Conservation (phyloP, 148 eudicot genomes). For the Vaccinium darrowii region DNA sequence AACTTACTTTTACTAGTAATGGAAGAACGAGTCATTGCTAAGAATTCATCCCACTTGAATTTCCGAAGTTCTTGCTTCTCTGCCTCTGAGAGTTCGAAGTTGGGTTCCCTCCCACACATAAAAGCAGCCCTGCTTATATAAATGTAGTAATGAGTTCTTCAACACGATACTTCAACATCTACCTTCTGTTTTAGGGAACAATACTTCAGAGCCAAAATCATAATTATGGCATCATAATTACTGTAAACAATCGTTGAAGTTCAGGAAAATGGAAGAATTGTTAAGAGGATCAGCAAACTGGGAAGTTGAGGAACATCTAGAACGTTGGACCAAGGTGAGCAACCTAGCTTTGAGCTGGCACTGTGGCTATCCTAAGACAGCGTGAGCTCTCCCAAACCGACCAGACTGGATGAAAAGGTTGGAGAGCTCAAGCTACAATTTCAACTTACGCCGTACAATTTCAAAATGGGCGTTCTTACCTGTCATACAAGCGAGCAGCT, state of each 20-base stretch:
- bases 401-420: not conserved
- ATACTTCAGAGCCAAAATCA: not conserved
- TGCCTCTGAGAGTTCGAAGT: conserved; percentile 68
- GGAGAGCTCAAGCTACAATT: not conserved
- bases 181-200: not conserved
- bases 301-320: not conserved
- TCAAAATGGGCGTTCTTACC: conserved; percentile 34
- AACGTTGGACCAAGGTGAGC: not conserved
- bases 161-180: not conserved
- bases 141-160: not conserved
- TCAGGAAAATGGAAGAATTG: not conserved
- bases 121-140: conserved; percentile 73
- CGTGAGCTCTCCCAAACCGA: not conserved
- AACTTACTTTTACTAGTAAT: conserved; percentile 69
- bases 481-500: conserved; percentile 90
- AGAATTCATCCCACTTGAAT: conserved; percentile 78
- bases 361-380: not conserved
- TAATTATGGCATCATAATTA: not conserved
- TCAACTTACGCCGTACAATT: not conserved
- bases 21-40: conserved; percentile 65
- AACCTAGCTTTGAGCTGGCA: not conserved
- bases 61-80: conserved; percentile 71
- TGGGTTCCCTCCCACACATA: conserved; percentile 90
- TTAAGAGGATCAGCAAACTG: not conserved
- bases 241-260: not conserved